Percentiles rank a stretch among this genome's conserved stretches.
phyloP scores from a whole-genome alignment of 108 stramenopile genomes.

The Aurantiochytrium sp. region DNA sequence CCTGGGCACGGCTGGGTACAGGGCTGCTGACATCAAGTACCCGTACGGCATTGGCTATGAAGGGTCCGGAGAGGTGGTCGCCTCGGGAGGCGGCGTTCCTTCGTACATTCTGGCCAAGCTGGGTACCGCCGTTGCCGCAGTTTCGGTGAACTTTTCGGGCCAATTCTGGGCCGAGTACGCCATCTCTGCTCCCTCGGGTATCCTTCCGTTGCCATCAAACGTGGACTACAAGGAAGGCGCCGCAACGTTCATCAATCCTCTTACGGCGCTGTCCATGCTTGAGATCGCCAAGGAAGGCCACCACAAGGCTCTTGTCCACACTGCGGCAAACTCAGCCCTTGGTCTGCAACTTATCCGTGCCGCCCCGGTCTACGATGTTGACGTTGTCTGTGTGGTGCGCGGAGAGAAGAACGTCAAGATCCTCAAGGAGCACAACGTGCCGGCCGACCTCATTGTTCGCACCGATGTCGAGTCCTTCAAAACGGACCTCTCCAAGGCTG shows the following conservation, averaged over 20 bases:
- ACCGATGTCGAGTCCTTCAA: constrained; percentile 35
- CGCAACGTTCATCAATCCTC: constrained; percentile 52
- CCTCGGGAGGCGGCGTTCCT: constrained; percentile 39
- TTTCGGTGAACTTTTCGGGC: constrained; percentile 18
- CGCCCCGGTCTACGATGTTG: constrained; percentile 25
- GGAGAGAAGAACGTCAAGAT: constrained; percentile 45
- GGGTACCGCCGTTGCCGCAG: constrained; percentile 38
- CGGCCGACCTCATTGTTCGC: constrained; percentile 41
- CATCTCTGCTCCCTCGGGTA: constrained; percentile 18
- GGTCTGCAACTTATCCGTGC: constrained; percentile 51
- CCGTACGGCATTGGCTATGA: constrained; percentile 48
- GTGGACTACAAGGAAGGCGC: constrained; percentile 50
- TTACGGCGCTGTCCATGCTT: constrained; percentile 50
- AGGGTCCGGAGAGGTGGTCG: constrained; percentile 48
- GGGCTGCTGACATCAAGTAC: constrained; percentile 19
- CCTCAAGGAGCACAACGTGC: constrained; percentile 39
- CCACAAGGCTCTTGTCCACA: constrained; percentile 45
- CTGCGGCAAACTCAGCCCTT: constrained; percentile 51
- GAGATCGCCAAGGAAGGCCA: constrained; percentile 37
- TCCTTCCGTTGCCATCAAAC: constrained; percentile 45
- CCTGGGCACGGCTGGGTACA: not conserved
- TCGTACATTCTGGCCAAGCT: constrained; percentile 19
- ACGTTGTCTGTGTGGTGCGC: constrained; percentile 53
- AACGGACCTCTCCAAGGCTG: constrained; percentile 34
- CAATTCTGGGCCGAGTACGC: constrained; percentile 48